Evolutionary conservation across 2,329 filamentous ascomycete species (phyloP).

Genomic region (Colletotrichum brevisporum): DNA sequence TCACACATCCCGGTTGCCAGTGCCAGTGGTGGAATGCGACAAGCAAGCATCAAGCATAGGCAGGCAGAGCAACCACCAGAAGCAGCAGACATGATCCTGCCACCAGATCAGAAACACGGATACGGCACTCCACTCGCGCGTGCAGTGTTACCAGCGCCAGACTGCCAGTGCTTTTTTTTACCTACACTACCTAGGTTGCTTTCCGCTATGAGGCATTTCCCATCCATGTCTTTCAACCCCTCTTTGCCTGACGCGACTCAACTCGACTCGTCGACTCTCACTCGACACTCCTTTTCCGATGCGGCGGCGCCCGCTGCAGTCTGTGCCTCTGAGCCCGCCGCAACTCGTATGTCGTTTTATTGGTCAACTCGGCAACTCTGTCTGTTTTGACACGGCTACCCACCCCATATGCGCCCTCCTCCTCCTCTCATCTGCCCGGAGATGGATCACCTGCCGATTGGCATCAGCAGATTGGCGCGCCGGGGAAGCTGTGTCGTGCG

Average conservation of each 20-base stretch:
- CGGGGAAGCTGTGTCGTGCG: constrained; percentile 14
- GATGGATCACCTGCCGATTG: constrained; percentile 25
- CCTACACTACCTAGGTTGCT: constrained; percentile 1
- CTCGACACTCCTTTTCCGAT: constrained; percentile 25
- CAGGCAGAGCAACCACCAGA: constrained; percentile 10
- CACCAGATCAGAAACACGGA: constrained; percentile 30
- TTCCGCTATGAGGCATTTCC: constrained; percentile 41
- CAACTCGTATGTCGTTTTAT: constrained; percentile 18
- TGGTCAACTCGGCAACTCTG: constrained; percentile 11
- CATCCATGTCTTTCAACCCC: constrained; percentile 39
- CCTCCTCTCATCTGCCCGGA: constrained; percentile 10
- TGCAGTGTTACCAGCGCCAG: not conserved
- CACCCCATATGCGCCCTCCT: constrained; percentile 1
- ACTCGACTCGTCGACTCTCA: constrained; percentile 22
- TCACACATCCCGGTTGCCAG: constrained; percentile 13
- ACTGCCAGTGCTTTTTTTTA: too few species aligned
- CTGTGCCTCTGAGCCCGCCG: constrained; percentile 18
- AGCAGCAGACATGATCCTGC: constrained; percentile 33
- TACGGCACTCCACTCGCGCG: constrained; percentile 33
- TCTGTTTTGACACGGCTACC: constrained; percentile 12
- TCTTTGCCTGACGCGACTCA: constrained; percentile 27
- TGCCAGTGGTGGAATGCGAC: too few species aligned
- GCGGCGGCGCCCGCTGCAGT: constrained; percentile 31
- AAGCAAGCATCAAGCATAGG: not conserved
- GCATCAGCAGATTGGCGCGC: constrained; percentile 20